Evolutionary conservation across 2,329 filamentous ascomycete genomes (phyloP).

Genomic region (Claviceps spartinae): DNA sequence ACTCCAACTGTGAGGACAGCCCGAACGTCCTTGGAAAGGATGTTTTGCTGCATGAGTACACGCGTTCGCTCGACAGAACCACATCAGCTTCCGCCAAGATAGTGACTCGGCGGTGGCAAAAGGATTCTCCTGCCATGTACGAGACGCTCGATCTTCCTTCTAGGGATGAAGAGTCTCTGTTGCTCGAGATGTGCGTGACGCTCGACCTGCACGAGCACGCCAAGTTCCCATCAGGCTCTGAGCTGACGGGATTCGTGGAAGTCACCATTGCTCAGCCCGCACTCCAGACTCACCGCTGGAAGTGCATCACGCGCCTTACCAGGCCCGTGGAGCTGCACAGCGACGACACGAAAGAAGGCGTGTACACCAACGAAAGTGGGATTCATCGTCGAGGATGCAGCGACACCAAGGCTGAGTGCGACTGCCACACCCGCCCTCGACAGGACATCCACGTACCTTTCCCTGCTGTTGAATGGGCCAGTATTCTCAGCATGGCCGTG

Average conservation of each 20-base stretch:
- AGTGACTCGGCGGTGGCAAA: constrained; percentile 42
- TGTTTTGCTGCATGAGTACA: constrained; percentile 45
- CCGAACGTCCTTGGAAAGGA: constrained; percentile 37
- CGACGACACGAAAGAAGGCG: constrained; percentile 28
- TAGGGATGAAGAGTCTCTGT: constrained; percentile 38
- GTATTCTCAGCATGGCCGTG: constrained; percentile 42
- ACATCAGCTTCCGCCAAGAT: constrained; percentile 42
- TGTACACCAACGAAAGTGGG: constrained; percentile 36
- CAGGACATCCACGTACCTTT: constrained; percentile 42
- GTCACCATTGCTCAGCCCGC: constrained; percentile 40
- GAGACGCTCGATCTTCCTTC: constrained; percentile 35
- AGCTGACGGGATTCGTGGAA: constrained; percentile 46
- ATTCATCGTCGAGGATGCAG: constrained; percentile 41
- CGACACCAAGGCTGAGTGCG: constrained; percentile 32
- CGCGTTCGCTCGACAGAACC: constrained; percentile 37
- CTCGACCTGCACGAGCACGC: constrained; percentile 44
- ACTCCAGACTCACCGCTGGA: constrained; percentile 45
- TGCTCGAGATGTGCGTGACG: constrained; percentile 49
- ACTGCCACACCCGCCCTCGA: constrained; percentile 34
- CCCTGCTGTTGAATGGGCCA: constrained; percentile 44
- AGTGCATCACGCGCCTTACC: constrained; percentile 43
- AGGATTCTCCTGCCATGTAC: constrained; percentile 42
- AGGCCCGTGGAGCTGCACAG: constrained; percentile 42
- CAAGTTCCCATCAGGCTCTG: constrained; percentile 44
- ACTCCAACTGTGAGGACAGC: constrained; percentile 37